Evolutionary conservation across 2,329 filamentous ascomycete species (phyloP).

Genomic region (Hypoxylon sp.): DNA sequence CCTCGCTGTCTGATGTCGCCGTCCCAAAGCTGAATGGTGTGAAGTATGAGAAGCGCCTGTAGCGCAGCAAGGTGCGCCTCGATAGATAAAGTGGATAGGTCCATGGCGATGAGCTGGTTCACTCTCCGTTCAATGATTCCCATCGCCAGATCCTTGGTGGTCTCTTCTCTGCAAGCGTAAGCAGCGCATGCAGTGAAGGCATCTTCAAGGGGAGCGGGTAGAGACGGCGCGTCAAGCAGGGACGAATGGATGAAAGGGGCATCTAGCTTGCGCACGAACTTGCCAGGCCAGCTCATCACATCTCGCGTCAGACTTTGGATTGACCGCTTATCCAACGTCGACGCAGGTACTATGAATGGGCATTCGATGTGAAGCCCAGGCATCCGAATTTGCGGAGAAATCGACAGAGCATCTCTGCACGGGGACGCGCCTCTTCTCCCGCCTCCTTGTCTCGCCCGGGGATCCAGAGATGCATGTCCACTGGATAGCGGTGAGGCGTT

Average conservation of each 20-base stretch:
- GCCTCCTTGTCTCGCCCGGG: not conserved
- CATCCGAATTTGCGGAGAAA: conserved; percentile 4
- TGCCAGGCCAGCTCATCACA: conserved; percentile 24
- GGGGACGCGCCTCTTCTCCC: not conserved
- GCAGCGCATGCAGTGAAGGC: conserved; percentile 23
- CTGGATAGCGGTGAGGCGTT: not conserved
- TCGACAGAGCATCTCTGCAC: not conserved
- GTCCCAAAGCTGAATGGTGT: conserved; percentile 33
- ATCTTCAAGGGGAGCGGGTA: conserved; percentile 29
- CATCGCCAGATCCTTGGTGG: conserved; percentile 20
- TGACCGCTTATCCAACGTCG: conserved; percentile 10
- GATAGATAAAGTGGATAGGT: conserved; percentile 14
- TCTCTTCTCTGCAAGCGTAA: conserved; percentile 4
- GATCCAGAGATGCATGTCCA: not conserved
- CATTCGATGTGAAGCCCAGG: conserved; percentile 6
- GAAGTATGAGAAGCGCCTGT: conserved; percentile 28
- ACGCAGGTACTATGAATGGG: conserved; percentile 5
- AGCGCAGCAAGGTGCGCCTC: conserved; percentile 24
- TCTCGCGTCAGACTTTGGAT: conserved; percentile 7
- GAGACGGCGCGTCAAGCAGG: conserved; percentile 6
- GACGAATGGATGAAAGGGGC: conserved; percentile 28
- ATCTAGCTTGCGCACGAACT: conserved; percentile 23
- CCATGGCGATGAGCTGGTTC: conserved; percentile 12
- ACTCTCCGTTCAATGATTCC: conserved; percentile 24
- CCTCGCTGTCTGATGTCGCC: conserved; percentile 25